phyloP scores from a whole-genome alignment of 2,329 filamentous ascomycete species.

The Penicillium hesseltinei region DNA sequence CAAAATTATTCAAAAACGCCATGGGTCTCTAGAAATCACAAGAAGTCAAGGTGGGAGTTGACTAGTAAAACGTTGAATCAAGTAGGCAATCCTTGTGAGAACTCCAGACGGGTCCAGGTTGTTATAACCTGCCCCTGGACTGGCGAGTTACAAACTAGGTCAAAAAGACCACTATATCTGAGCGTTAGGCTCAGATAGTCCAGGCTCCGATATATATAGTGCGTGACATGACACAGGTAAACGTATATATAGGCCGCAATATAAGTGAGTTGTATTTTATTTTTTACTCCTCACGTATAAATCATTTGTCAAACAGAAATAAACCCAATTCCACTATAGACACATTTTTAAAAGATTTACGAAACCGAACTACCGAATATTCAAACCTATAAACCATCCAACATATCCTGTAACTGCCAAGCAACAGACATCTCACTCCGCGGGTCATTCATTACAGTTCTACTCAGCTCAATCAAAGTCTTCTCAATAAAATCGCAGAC shows the following conservation, averaged over 20 bases:
- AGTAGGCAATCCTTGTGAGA: too few species aligned
- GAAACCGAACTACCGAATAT: not conserved
- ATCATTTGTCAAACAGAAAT: rapidly evolving
- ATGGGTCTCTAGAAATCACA: not conserved
- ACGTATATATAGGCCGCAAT: too few species aligned
- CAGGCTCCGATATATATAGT: too few species aligned
- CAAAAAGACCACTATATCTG: too few species aligned
- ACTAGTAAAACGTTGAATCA: too few species aligned
- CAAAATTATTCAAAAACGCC: not conserved
- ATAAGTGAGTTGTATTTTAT: not conserved
- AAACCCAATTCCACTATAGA: too few species aligned
- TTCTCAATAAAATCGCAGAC: not conserved
- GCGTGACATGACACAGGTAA: too few species aligned
- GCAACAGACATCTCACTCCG: not conserved
- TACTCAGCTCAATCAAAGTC: not conserved
- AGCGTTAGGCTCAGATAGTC: too few species aligned
- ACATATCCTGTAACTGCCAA: not conserved
- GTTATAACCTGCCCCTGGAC: too few species aligned
- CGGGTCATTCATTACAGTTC: not conserved
- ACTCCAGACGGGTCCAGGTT: too few species aligned
- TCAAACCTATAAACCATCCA: not conserved
- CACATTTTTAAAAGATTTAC: not conserved
- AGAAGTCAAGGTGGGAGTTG: not conserved
- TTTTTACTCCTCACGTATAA: not conserved
- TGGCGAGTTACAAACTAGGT: too few species aligned